A percentile compares a stretch with the other conserved stretches of the same genome.
Evolutionary conservation across 1,139 yeast species (phyloP).

Genomic region (Pneumocystis oryctolagi): DNA sequence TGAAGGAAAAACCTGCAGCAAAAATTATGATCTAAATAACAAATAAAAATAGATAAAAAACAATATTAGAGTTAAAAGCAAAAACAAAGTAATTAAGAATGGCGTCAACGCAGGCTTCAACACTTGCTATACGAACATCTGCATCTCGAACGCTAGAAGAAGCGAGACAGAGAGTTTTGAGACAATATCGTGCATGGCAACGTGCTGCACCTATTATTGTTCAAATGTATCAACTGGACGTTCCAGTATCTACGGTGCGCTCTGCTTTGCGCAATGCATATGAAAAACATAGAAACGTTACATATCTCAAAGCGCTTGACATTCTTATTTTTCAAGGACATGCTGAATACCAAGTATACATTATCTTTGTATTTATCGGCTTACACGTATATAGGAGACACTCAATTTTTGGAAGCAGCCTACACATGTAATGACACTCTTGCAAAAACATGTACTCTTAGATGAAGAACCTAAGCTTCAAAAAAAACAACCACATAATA

Average conservation of each 20-base stretch:
- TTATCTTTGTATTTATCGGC: not conserved
- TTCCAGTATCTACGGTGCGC: conserved; percentile 68
- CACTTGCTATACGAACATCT: conserved; percentile 70
- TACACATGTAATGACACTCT: conserved; percentile 64
- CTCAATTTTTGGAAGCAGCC: conserved; percentile 85
- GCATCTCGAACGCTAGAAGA: conserved; percentile 49
- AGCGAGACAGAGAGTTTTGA: conserved; percentile 48
- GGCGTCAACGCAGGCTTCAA: conserved; percentile 36
- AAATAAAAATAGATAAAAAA: not conserved
- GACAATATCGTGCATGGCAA: conserved; percentile 57
- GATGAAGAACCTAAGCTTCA: not conserved
- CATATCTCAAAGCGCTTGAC: conserved; percentile 50
- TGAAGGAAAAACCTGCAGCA: too few relatives aligned
- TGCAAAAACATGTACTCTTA: not conserved
- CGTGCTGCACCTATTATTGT: conserved; percentile 29
- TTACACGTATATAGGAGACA: conserved; percentile 33
- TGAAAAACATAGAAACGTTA: conserved; percentile 66
- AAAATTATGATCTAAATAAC: too few relatives aligned
- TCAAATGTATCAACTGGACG: conserved; percentile 54
- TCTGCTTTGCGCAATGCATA: conserved; percentile 82
- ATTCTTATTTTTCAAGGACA: conserved; percentile 58
- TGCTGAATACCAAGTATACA: conserved; percentile 56
- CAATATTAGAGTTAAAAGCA: not conserved
- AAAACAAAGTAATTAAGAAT: not conserved
- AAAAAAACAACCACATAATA: not conserved